Evolutionary conservation across 768 basidiomycete species (phyloP), one percentile per base, ranked within the genome.

Genomic region (Mycena metata): DNA sequence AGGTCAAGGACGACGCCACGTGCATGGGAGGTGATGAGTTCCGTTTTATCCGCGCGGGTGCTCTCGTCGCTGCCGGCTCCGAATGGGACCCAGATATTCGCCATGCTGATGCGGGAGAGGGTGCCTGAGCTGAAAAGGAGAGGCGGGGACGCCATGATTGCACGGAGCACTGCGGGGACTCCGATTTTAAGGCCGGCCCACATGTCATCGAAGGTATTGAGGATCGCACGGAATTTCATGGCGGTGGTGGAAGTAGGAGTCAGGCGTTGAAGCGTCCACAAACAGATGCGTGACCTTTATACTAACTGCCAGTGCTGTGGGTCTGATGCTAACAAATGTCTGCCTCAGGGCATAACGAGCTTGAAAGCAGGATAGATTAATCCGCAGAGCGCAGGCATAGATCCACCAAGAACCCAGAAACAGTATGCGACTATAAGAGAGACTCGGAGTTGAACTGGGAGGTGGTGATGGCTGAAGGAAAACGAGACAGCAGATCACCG

Each of bases 1-100:
- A 92, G 55, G 64, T 93, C 92, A 33, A 93, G 82, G 0, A 93
- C 89, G 5, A 87, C 79, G 2, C 92, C 92, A 12, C 77, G 64
- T 0, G 91, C 89, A 60, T 89, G 76, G 3, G 82, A 80, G 2
- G 84, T 84, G 54, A 92, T 84, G 43, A 92, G 83, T 0, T 66
- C 62, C 3, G 76, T 55, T 74, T 91, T 91, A 2, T 81, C 74
- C 0, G 74, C 70, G 9, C 78, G 78, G 0, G 74, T 76, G 56
- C 73, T 76, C 36, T 78, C 79, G 70, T 93, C 89, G 0, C 83
- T 76, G 3, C 80, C 82, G n/a, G 81, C 51, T 10, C 85, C 89
- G 71, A 89, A 88, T 0, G 70, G 57, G 2, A 74, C 69, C 91
- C 91, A 92, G 2, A 91, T 80, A 43, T 86, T 74, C 6, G 82